Conservation (phyloP, 2,329 filamentous ascomycete genomes). For the Paracamarosporium sp. region DNA sequence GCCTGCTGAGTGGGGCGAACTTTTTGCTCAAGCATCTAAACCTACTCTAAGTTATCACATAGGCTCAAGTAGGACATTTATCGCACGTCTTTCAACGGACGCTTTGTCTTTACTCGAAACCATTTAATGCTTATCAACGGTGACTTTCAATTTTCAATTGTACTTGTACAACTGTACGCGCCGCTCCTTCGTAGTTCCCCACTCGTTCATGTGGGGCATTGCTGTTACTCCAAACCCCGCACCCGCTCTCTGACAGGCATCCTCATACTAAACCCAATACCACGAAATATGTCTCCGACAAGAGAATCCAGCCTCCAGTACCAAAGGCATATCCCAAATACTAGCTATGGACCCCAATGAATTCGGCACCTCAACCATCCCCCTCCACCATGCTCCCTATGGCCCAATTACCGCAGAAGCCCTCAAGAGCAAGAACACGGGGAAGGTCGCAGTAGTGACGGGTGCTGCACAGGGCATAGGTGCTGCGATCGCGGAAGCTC, state of each 20-base stretch:
- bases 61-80: background rate
- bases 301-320: background rate
- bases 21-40: slow-evolving; percentile 1
- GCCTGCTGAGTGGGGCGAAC: slow-evolving; percentile 18
- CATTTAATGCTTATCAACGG: no score
- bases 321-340: background rate
- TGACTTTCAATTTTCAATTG: no score
- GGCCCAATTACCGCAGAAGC: slow-evolving; percentile 21
- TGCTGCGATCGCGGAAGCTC: slow-evolving; percentile 32
- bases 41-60: background rate
- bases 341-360: slow-evolving; percentile 28
- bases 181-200: background rate
- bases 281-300: background rate
- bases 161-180: no score
- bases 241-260: background rate
- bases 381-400: slow-evolving; percentile 27
- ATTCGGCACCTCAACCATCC: slow-evolving; percentile 28
- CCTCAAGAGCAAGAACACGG: slow-evolving; percentile 23
- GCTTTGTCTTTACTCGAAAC: no score
- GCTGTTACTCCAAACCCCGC: background rate
- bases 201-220: background rate
- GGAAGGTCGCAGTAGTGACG: slow-evolving; percentile 36
- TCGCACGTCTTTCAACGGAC: no score
- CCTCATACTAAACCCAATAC: background rate
- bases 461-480: slow-evolving; percentile 38